These are phyloP conservation scores for Phytophthora rubi DNA, from an alignment of 352 stramenopile genomes.

Conservation along the genomic window DNA sequence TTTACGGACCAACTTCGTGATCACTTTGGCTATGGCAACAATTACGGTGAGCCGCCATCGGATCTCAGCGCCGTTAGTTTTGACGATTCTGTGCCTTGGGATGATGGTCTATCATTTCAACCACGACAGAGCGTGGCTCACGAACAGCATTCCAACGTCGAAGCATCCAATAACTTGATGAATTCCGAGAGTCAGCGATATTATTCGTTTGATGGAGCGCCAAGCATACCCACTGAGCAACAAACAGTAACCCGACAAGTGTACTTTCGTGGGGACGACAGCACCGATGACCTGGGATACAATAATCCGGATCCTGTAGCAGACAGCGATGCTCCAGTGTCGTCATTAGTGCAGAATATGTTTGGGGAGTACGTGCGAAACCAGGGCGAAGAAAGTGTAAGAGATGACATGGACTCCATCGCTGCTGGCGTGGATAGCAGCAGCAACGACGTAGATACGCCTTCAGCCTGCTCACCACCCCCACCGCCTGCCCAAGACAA, in stretches of 20 bases:
- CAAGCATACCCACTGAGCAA: background rate
- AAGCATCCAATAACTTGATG: background rate
- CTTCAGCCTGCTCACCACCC: background rate
- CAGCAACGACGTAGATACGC: constrained; percentile 2
- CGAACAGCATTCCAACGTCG: constrained; percentile 10
- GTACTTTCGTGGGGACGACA: constrained; percentile 13
- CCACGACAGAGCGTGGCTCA: constrained; percentile 24
- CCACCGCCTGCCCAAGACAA: constrained; percentile 19
- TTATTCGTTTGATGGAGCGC: constrained; percentile 6
- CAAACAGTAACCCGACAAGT: constrained; percentile 5
- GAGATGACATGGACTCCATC: background rate
- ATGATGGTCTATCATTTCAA: constrained; percentile 56
- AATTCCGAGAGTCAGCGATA: background rate
- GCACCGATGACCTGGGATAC: constrained; percentile 2
- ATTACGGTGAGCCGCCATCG: constrained; percentile 39
- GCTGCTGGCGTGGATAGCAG: background rate
- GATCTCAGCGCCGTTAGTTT: constrained; percentile 81
- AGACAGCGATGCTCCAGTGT: constrained; percentile 43
- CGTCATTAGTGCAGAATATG: constrained; percentile 65
- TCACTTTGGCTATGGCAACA: constrained; percentile 31
- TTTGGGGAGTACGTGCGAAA: constrained; percentile 40
- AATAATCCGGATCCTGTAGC: background rate
- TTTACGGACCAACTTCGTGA: constrained; percentile 24
- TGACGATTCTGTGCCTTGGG: constrained; percentile 82
- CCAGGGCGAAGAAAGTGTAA: constrained; percentile 1